Evolutionary conservation across 2,329 filamentous ascomycete species (phyloP).

Genomic region (Fusarium redolens): DNA sequence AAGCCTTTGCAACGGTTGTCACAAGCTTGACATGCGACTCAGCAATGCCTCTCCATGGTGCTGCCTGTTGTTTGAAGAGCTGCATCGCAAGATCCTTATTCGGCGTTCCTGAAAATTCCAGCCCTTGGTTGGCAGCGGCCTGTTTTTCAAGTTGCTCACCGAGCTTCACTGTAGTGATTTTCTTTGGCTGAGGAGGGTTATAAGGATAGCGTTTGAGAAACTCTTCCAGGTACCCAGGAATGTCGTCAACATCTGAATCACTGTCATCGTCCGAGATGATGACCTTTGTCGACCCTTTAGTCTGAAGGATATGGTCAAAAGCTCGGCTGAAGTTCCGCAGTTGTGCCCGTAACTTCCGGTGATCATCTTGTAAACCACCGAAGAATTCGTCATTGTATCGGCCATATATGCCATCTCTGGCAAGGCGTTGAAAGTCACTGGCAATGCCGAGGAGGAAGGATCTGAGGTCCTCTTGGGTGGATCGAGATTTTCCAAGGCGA

Average conservation of each 20-base stretch:
- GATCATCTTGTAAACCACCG: constrained; percentile 27
- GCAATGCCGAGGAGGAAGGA: constrained; percentile 52
- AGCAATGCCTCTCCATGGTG: constrained; percentile 54
- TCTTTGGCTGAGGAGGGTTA: constrained; percentile 43
- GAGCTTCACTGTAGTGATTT: constrained; percentile 41
- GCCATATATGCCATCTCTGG: constrained; percentile 45
- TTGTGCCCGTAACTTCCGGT: constrained; percentile 46
- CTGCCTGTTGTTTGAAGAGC: constrained; percentile 54
- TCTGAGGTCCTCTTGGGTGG: constrained; percentile 43
- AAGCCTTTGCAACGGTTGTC: constrained; percentile 45
- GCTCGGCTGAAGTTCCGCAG: constrained; percentile 48
- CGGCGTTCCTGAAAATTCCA: constrained; percentile 53
- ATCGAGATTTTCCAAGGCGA: constrained; percentile 2
- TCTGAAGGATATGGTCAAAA: constrained; percentile 45
- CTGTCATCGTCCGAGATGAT: constrained; percentile 20
- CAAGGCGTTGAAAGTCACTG: constrained; percentile 49
- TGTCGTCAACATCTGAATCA: background rate
- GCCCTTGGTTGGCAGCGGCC: constrained; percentile 51
- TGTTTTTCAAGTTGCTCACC: constrained; percentile 2
- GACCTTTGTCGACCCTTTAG: constrained; percentile 36
- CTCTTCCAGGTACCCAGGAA: constrained; percentile 45
- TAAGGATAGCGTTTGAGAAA: constrained; percentile 47
- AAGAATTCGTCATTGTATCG: constrained; percentile 54
- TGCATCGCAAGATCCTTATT: constrained; percentile 53
- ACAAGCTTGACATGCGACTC: constrained; percentile 50